Evolutionary conservation across 2,329 filamentous ascomycete species (phyloP), one percentile per base, ranked within the genome.

Genomic region (Colletotrichum sp.): DNA sequence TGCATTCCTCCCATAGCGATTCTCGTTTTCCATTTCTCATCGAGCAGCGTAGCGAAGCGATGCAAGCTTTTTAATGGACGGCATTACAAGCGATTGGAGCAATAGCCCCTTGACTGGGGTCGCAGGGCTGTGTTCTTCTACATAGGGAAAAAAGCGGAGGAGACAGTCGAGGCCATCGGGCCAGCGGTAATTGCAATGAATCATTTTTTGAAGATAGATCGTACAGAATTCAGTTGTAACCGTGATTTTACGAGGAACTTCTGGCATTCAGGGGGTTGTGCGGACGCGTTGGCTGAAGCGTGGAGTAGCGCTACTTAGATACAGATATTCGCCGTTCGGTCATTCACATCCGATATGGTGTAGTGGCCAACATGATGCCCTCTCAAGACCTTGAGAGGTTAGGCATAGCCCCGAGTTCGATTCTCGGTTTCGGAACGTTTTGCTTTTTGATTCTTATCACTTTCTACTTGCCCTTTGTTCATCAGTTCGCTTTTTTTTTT

Each of bases 321-420:
- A 5, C 26, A 12, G 3, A 30, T 30, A 30, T 4, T n/a, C 1
- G 0, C 0, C 1, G 1, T 0, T 2, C 1, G 0, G 1, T 30
- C 3, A 61, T 4, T 7, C 39, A 14, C 9, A 28, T 72, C 73
- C 69, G 69, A 75, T 75, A 75, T 75, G 73, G 69, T 75, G 73
- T 75, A 75, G 73, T 75, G 73, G 73, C 73, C 69, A 75, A 75
- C 73, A 72, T 75, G 73, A 72, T 75, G 73, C 69, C 73, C 73
- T 75, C 73, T 75, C 73, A 75, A 30, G 1, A 30, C 0, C 3
- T 13, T 60, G 73, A 64, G 43, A 36, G 69, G 57, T 39, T 68
- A 75, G 69, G 73, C 73, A 75, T 75, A 72, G 73, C 73, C 69
- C 69, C 71, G 71, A 73, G 71, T 73, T 73, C 71, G 65, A 73